Percentiles rank a stretch among this genome's conserved stretches.
Conservation (phyloP, 2,329 filamentous ascomycete genomes). For the Alternaria arborescens region DNA sequence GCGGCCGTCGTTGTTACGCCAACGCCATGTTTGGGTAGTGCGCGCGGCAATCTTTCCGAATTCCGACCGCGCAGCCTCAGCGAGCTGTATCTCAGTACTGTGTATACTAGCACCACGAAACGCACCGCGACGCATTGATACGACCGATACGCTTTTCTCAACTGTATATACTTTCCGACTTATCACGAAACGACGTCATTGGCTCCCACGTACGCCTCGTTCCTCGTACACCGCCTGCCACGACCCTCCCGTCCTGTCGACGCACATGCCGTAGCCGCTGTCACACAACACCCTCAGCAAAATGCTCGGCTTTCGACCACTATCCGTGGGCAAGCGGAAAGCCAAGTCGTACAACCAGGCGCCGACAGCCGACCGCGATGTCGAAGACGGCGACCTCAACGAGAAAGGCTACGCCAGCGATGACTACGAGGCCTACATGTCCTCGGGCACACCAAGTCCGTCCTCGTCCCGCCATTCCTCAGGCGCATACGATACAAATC, state of each 20-base stretch:
- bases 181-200: neutral
- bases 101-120: conserved; percentile 1
- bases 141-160: conserved; percentile 5
- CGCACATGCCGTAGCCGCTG: conserved; percentile 13
- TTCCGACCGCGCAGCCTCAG: conserved; percentile 5
- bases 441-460: conserved; percentile 55
- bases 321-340: conserved; percentile 51
- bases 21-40: conserved; percentile 18
- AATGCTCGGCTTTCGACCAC: conserved; percentile 50
- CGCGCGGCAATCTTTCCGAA: conserved; percentile 15
- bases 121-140: conserved; percentile 15
- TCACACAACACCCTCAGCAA: neutral
- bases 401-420: conserved; percentile 53
- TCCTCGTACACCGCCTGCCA: neutral
- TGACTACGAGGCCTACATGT: conserved; percentile 45
- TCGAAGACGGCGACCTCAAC: conserved; percentile 45
- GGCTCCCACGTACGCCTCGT: neutral
- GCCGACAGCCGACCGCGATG: conserved; percentile 39
- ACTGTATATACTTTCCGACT: neutral
- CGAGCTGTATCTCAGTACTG: neutral
- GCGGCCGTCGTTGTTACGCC: conserved; percentile 13
- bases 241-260: neutral
- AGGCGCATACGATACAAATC: conserved; percentile 41
- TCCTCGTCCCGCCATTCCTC: conserved; percentile 63
- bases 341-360: conserved; percentile 43